A percentile compares a stretch with the other conserved stretches of the same genome.
Conservation (phyloP, 75 land plant species). For the Ceratopteris richardii region DNA sequence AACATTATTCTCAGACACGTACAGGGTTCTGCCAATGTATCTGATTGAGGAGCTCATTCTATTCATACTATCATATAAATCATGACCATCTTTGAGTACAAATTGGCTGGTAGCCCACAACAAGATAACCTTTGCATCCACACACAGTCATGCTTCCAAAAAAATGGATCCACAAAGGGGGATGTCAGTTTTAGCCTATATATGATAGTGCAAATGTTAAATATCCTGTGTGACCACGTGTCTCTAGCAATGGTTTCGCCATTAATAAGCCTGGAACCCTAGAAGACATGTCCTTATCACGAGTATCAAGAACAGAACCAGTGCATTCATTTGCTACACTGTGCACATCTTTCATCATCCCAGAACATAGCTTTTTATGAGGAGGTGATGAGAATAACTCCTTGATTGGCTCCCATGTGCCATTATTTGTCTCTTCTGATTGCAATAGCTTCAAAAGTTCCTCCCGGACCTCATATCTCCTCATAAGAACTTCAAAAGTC, state of each 20-base stretch:
- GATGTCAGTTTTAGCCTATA: no score
- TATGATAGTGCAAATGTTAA: conserved; percentile 63
- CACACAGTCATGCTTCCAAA: no score
- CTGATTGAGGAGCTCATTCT: no score
- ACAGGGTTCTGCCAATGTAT: no score
- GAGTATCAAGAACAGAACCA: not conserved
- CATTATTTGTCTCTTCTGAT: not conserved
- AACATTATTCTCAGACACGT: no score
- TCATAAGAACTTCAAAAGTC: conserved; percentile 86
- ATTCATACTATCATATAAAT: no score
- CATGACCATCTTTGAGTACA: no score
- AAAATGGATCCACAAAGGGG: no score
- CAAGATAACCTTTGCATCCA: no score
- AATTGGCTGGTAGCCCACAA: no score
- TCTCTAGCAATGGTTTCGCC: conserved; percentile 47
- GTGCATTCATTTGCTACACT: conserved; percentile 6
- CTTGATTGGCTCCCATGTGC: conserved; percentile 1
- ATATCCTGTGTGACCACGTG: conserved; percentile 95
- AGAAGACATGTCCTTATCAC: conserved; percentile 2
- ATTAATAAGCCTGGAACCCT: conserved; percentile 11
- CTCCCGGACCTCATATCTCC: conserved; percentile 70
- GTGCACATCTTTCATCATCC: conserved; percentile 18
- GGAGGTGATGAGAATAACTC: conserved; percentile 15
- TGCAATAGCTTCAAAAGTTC: conserved; percentile 11
- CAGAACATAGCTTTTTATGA: conserved; percentile 40